Conservation (phyloP, 148 eudicot species). For the Silene conica region DNA sequence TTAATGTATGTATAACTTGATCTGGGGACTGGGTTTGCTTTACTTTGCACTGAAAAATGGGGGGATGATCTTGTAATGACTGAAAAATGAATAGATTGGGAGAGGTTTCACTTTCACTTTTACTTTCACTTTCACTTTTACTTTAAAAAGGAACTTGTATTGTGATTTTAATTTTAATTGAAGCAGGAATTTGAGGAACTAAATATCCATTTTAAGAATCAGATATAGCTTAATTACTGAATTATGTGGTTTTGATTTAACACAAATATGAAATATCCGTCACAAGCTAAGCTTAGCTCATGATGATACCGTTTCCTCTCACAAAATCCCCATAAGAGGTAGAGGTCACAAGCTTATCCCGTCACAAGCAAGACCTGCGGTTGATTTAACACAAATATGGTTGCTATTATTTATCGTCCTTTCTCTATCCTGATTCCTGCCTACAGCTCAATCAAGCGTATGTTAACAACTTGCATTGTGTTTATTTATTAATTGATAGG, state of each 20-base stretch:
- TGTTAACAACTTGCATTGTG: slow-evolving; percentile 4
- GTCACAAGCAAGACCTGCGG: too few species aligned
- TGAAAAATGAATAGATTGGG: neutral
- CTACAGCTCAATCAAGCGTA: neutral
- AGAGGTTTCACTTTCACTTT: slow-evolving; percentile 2
- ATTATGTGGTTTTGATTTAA: too few species aligned
- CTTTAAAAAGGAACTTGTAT: too few species aligned
- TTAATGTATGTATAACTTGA: neutral
- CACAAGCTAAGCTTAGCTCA: too few species aligned
- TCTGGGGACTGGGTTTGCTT: neutral
- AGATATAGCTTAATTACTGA: too few species aligned
- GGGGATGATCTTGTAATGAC: neutral
- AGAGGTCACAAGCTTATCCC: too few species aligned
- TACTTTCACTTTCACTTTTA: neutral
- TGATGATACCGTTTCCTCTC: too few species aligned
- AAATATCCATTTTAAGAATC: too few species aligned
- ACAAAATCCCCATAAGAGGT: too few species aligned
- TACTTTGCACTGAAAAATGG: neutral
- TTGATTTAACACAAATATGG: too few species aligned
- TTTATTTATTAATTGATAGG: neutral
- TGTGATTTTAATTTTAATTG: neutral
- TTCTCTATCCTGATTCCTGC: neutral
- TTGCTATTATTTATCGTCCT: neutral
- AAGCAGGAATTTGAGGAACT: neutral
- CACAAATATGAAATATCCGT: too few species aligned